Evolutionary conservation across 306 rosid genomes (phyloP), one percentile per base, ranked within the genome.

Genomic region (Lablab purpureus): DNA sequence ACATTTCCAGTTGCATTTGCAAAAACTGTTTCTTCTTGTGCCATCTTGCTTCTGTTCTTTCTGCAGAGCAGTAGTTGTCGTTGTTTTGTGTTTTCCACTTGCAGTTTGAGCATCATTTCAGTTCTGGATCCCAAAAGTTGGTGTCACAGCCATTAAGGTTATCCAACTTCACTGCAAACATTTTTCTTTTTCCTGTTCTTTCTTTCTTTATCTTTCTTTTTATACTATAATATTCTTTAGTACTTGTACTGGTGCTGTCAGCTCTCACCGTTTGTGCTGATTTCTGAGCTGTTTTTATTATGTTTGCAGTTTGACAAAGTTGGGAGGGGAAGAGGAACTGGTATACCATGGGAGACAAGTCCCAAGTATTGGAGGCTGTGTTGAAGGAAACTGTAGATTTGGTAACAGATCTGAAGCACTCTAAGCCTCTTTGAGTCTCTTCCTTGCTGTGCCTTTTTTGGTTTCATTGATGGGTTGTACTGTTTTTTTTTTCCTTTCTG

Each of bases 331-430:
- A 28, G 60, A 67, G 58, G 67, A 54, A 65, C 41, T 52, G 68
- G 34, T 67, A 2, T 40, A 55, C 41, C 64, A 92, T 87, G 91
- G 93, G 73, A 43, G 97, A 92, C 70, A 90, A 92, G 76, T 74
- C 97, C 62, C 89, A 89, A 83, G 93, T 87, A 18, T 71, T 92
- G 86, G 97, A 92, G 40, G 94, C 93, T 73, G 90, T 88, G 65
- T 54, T 92, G 91, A 92, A 92, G 90, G 97, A 92, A 83, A 76
- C 87, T 68, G 97, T 92, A 41, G 94, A 90, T 87, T 87, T 92
- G 94, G 97, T 92, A 90, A 80, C 79, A 80, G 90, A 90, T 92
- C 91, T 88, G 84, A 68, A 52, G 13, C 30, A 55, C 52, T 81
- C 74, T 21, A 32, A 7, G 45, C 43, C 67, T 60, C 21, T 60